phyloP scores from a whole-genome alignment of 495 filamentous ascomycete genomes.

The Penicillium herquei region DNA sequence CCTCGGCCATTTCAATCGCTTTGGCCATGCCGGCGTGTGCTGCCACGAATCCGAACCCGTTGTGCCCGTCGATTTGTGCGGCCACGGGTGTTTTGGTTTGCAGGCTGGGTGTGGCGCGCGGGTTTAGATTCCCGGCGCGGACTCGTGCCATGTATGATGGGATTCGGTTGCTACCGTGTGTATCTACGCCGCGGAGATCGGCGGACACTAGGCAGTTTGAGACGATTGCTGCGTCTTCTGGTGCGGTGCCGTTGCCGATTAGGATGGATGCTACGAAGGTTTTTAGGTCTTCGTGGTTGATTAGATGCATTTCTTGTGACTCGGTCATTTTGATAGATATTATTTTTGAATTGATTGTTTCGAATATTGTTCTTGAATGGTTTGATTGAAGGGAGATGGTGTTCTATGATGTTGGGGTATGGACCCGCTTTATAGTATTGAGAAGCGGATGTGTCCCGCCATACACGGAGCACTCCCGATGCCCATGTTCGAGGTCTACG shows the following conservation, averaged over 20 bases:
- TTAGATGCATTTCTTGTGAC: conserved; percentile 20
- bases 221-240: conserved; percentile 55
- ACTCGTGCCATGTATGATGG: conserved; percentile 73
- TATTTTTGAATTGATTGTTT: too few relatives aligned
- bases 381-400: too few relatives aligned
- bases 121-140: conserved; percentile 24
- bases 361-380: too few relatives aligned
- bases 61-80: conserved; percentile 63
- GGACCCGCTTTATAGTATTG: too few relatives aligned
- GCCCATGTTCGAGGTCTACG: too few relatives aligned
- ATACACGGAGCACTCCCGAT: too few relatives aligned
- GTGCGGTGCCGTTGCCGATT: conserved; percentile 55
- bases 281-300: conserved; percentile 24
- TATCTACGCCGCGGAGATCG: conserved; percentile 76
- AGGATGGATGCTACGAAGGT: conserved; percentile 50
- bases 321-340: too few relatives aligned
- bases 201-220: conserved; percentile 64
- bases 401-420: too few relatives aligned
- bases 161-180: conserved; percentile 73
- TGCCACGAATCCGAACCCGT: conserved; percentile 72
- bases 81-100: conserved; percentile 64
- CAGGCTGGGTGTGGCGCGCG: conserved; percentile 18
- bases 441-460: too few relatives aligned
- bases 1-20: conserved; percentile 62
- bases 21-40: conserved; percentile 60